Conservation (phyloP, 352 stramenopile species). For the Phytophthora nicotianae region DNA sequence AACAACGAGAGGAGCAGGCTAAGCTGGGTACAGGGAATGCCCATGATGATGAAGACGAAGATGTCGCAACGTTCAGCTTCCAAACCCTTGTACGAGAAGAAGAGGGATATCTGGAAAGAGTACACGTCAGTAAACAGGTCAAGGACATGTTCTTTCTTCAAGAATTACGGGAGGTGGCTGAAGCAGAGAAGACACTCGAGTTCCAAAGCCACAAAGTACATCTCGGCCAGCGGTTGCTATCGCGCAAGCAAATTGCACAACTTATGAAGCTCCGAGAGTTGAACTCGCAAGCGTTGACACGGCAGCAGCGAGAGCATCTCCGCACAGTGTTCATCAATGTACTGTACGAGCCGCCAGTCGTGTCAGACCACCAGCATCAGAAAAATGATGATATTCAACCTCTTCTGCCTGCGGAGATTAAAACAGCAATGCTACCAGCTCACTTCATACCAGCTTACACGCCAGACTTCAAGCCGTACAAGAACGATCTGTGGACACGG, state of each 20-base stretch:
- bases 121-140: constrained; percentile 42
- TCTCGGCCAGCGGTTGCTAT: constrained; percentile 66
- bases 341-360: constrained; percentile 20
- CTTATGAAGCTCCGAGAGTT: constrained; percentile 58
- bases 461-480: constrained; percentile 86
- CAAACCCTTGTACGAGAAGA: constrained; percentile 62
- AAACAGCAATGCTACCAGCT: constrained; percentile 50
- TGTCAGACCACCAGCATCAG: constrained; percentile 22
- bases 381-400: constrained; percentile 11
- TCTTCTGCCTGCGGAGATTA: constrained; percentile 23
- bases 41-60: constrained; percentile 19
- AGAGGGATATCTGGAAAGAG: constrained; percentile 41
- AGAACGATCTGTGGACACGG: constrained; percentile 87
- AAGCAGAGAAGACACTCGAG: constrained; percentile 80
- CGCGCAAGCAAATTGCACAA: constrained; percentile 44
- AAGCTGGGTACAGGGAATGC: constrained; percentile 34
- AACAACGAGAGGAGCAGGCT: constrained; percentile 70
- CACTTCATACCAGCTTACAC: constrained; percentile 38
- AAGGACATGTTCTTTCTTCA: constrained; percentile 89
- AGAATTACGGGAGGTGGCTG: constrained; percentile 73
- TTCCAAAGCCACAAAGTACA: constrained; percentile 83
- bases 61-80: constrained; percentile 48
- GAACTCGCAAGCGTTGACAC: constrained; percentile 34
- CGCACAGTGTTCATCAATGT: constrained; percentile 45
- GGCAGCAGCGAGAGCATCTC: constrained; percentile 50